Conservation (phyloP, 2,329 filamentous ascomycete genomes). For the Penicillium occitanis region DNA sequence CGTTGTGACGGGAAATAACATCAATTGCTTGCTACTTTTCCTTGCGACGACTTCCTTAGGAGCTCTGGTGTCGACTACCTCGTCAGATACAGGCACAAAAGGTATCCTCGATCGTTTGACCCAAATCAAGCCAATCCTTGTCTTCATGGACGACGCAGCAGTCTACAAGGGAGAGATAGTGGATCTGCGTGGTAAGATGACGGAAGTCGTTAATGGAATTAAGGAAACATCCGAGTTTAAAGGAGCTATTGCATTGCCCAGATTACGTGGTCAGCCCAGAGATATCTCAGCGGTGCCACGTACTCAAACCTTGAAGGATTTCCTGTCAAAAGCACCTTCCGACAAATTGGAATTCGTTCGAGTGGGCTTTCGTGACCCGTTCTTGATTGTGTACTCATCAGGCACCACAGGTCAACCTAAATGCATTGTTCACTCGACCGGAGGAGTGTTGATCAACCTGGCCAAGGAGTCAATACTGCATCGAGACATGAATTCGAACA, state of each 20-base stretch:
- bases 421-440: slow-evolving; percentile 73
- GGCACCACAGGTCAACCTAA: slow-evolving; percentile 83
- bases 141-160: slow-evolving; percentile 81
- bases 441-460: slow-evolving; percentile 39
- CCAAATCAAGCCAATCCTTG: slow-evolving; percentile 72
- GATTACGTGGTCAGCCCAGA: slow-evolving; percentile 59
- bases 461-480: slow-evolving; percentile 63
- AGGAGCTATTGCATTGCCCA: slow-evolving; percentile 63
- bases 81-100: slow-evolving; percentile 79
- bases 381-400: slow-evolving; percentile 73
- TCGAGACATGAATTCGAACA: slow-evolving; percentile 45
- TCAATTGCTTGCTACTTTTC: slow-evolving; percentile 71
- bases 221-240: slow-evolving; percentile 59
- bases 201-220: slow-evolving; percentile 64
- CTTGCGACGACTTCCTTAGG: slow-evolving; percentile 70
- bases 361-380: slow-evolving; percentile 70
- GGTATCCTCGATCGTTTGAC: slow-evolving; percentile 72
- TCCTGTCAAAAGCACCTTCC: slow-evolving; percentile 36
- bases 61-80: slow-evolving; percentile 71
- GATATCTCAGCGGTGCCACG: slow-evolving; percentile 57
- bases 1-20: slow-evolving; percentile 70
- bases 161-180: slow-evolving; percentile 76
- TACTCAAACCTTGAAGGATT: slow-evolving; percentile 43
- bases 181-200: slow-evolving; percentile 72
- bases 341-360: slow-evolving; percentile 56